Percentiles rank a stretch among this genome's conserved stretches.
Conservation (phyloP, 2,329 filamentous ascomycete species). For the Alternaria sp. region DNA sequence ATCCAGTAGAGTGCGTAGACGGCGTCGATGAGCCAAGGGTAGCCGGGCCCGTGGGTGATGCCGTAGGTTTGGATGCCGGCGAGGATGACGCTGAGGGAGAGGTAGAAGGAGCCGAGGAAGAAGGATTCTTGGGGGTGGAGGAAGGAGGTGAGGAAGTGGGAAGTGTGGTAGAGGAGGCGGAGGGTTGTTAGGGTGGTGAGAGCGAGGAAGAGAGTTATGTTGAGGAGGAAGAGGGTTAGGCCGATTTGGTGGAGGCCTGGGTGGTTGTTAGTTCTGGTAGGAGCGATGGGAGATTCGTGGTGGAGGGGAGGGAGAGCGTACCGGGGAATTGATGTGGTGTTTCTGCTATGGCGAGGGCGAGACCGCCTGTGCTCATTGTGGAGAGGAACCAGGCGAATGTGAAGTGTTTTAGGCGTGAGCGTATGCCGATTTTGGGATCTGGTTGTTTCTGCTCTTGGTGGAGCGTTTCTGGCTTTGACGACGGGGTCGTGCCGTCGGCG, state of each 20-base stretch:
- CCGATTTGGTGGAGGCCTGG: slow-evolving; percentile 57
- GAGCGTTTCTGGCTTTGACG: neutral
- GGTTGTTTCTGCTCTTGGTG: neutral
- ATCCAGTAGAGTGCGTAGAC: slow-evolving; percentile 50
- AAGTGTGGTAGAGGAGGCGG: slow-evolving; percentile 48
- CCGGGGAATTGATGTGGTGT: slow-evolving; percentile 50
- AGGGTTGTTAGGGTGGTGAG: slow-evolving; percentile 33
- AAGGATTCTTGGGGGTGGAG: slow-evolving; percentile 56
- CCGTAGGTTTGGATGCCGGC: slow-evolving; percentile 44
- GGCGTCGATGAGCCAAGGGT: slow-evolving; percentile 44
- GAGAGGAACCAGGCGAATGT: slow-evolving; percentile 56
- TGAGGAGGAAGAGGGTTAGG: slow-evolving; percentile 57
- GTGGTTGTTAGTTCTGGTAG: slow-evolving; percentile 14
- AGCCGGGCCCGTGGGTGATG: slow-evolving; percentile 36
- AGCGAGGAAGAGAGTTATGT: slow-evolving; percentile 53
- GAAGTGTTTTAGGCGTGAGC: slow-evolving; percentile 44
- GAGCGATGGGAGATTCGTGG: neutral
- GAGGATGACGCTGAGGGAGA: slow-evolving; percentile 46
- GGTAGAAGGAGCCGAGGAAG: slow-evolving; percentile 53
- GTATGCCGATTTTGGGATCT: slow-evolving; percentile 15
- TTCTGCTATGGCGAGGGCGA: slow-evolving; percentile 51
- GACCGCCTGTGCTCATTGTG: slow-evolving; percentile 56
- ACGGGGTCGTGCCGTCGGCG: neutral
- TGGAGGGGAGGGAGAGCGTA: slow-evolving; percentile 7
- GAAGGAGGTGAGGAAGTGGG: slow-evolving; percentile 51